These are phyloP conservation scores for Acephala macrosclerotiorum DNA, from an alignment of 2,329 filamentous ascomycete species.

Conservation along the genomic window DNA sequence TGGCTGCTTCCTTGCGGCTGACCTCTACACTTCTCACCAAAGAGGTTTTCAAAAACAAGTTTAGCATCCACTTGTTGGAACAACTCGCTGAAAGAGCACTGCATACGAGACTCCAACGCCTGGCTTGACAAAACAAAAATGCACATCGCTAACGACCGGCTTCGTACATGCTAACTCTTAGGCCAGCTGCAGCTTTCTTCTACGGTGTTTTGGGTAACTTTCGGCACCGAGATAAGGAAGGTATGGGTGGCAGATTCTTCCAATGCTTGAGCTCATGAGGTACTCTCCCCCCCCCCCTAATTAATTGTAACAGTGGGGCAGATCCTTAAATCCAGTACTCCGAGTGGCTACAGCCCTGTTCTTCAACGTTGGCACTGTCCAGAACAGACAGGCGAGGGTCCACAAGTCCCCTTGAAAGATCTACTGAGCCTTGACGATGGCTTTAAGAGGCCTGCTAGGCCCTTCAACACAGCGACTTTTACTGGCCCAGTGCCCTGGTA, in stretches of 20 bases:
- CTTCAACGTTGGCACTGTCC: no score
- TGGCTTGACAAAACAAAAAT: slow-evolving; percentile 3
- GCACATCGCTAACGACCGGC: not conserved
- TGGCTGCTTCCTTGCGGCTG: not conserved
- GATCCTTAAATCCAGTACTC: no score
- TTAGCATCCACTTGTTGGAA: not conserved
- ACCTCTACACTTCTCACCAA: not conserved
- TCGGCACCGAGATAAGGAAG: not conserved
- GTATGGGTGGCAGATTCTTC: not conserved
- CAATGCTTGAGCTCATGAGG: not conserved
- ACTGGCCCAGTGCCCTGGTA: no score
- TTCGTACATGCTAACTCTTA: not conserved
- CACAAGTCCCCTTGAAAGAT: no score
- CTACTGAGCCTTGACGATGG: no score
- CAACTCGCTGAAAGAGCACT: not conserved
- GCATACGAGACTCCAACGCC: not conserved
- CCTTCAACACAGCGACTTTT: no score
- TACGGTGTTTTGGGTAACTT: not conserved
- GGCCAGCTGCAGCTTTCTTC: not conserved
- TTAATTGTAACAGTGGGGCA: no score
- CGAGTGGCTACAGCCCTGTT: no score
- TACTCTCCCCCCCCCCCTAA: not conserved
- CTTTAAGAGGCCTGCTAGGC: no score
- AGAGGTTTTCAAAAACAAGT: not conserved
- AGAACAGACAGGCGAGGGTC: no score